These are phyloP conservation scores for Teunomyces lycoperdinae DNA, from an alignment of 805 yeast genomes.

Conservation along the genomic window DNA sequence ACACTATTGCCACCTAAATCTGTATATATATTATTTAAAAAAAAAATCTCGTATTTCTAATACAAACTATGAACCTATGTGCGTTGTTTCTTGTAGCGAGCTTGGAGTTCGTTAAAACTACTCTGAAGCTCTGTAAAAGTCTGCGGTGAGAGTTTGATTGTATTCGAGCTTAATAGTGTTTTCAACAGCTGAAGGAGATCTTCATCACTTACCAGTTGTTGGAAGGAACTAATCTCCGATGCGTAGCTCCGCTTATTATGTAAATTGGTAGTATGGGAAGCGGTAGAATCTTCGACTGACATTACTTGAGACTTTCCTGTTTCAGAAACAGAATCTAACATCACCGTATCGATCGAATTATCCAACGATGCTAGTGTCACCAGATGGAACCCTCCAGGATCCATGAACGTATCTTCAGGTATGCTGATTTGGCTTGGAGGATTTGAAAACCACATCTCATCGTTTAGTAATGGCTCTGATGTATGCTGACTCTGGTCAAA, in stretches of 20 bases:
- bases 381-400: neutral
- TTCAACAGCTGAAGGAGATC: neutral
- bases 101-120: neutral
- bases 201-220: neutral
- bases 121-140: neutral
- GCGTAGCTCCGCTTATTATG: neutral
- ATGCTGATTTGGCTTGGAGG: neutral
- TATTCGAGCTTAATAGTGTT: neutral
- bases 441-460: neutral
- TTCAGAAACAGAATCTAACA: neutral
- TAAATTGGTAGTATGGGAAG: neutral
- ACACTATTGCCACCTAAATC: constrained; percentile 1
- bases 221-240: neutral
- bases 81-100: constrained; percentile 1
- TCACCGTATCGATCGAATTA: constrained; percentile 1
- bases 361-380: neutral
- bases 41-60: neutral
- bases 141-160: neutral
- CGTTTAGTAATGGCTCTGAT: constrained; percentile 1
- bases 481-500: neutral
- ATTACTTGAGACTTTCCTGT: neutral
- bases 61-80: neutral
- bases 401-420: neutral
- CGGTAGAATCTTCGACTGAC: too few species aligned
- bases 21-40: constrained; percentile 4